Evolutionary conservation across 306 rosid genomes (phyloP).

Genomic region (Acacia acuminata): DNA sequence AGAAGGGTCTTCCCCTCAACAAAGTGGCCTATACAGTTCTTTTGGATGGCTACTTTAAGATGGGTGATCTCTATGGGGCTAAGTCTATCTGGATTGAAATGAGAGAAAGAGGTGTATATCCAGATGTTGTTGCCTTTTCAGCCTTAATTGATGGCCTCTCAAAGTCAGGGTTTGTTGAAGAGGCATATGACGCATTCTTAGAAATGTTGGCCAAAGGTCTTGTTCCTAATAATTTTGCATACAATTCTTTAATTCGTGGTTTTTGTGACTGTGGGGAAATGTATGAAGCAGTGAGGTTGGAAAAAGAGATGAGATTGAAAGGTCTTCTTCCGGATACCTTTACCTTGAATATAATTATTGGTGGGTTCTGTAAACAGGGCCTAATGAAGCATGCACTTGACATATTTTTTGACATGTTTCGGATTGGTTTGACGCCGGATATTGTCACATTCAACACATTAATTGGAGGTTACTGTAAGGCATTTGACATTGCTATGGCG

Average conservation of each 20-base stretch:
- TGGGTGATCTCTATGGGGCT: constrained; percentile 60
- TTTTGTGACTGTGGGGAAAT: constrained; percentile 55
- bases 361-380: constrained; percentile 69
- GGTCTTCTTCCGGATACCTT: constrained; percentile 72
- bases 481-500: constrained; percentile 62
- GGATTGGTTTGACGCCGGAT: constrained; percentile 60
- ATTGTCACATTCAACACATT: constrained; percentile 65
- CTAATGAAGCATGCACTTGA: constrained; percentile 64
- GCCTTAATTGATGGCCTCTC: constrained; percentile 78
- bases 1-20: constrained; percentile 62
- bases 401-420: constrained; percentile 56
- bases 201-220: constrained; percentile 61
- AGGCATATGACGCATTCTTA: constrained; percentile 50
- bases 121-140: constrained; percentile 72
- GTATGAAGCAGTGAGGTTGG: constrained; percentile 58
- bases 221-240: constrained; percentile 74
- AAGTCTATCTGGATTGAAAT: constrained; percentile 71
- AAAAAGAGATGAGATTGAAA: constrained; percentile 63
- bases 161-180: constrained; percentile 60
- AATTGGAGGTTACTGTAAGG: constrained; percentile 73
- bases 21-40: constrained; percentile 64
- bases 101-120: constrained; percentile 57
- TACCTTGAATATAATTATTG: constrained; percentile 68
- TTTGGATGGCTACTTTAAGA: constrained; percentile 66
- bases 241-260: constrained; percentile 76